Percentiles rank a stretch among this genome's conserved stretches.
Evolutionary conservation across 2,329 filamentous ascomycete genomes (phyloP).

Genomic region (Helminthosporium solani): DNA sequence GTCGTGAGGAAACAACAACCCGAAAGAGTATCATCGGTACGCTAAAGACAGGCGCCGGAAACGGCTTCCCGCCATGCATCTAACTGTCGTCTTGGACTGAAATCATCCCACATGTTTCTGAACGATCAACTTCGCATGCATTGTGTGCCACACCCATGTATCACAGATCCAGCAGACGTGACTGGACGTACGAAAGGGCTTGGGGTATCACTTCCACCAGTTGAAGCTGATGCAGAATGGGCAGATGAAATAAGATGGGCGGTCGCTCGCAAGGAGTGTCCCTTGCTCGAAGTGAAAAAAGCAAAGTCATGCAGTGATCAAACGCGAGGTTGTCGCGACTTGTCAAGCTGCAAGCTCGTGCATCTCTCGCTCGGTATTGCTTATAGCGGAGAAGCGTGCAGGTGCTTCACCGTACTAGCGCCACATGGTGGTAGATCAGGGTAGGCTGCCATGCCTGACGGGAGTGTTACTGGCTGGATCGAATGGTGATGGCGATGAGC

Average conservation of each 20-base stretch:
- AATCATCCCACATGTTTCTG: too few species aligned
- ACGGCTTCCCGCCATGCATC: too few species aligned
- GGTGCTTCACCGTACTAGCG: slow-evolving; percentile 9
- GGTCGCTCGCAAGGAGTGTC: background rate
- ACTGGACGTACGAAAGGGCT: background rate
- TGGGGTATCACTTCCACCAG: background rate
- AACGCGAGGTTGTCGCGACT: slow-evolving; percentile 4
- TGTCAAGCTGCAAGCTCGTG: slow-evolving; percentile 9
- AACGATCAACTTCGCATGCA: background rate
- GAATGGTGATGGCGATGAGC: background rate
- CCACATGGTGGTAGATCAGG: slow-evolving; percentile 11
- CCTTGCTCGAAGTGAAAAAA: slow-evolving; percentile 6
- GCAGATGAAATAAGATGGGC: background rate
- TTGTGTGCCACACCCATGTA: too few species aligned
- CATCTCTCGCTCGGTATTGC: slow-evolving; percentile 22
- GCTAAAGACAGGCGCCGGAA: too few species aligned
- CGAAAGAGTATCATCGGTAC: too few species aligned
- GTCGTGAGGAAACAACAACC: too few species aligned
- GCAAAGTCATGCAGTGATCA: slow-evolving; percentile 6
- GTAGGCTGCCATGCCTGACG: background rate
- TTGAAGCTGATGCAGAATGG: background rate
- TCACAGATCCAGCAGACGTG: background rate
- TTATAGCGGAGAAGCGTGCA: slow-evolving; percentile 19
- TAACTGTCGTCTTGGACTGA: too few species aligned
- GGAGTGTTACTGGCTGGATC: background rate